Evolutionary conservation across 768 basidiomycete genomes (phyloP).

Genomic region (Porphyrellus cyaneotinctus): DNA sequence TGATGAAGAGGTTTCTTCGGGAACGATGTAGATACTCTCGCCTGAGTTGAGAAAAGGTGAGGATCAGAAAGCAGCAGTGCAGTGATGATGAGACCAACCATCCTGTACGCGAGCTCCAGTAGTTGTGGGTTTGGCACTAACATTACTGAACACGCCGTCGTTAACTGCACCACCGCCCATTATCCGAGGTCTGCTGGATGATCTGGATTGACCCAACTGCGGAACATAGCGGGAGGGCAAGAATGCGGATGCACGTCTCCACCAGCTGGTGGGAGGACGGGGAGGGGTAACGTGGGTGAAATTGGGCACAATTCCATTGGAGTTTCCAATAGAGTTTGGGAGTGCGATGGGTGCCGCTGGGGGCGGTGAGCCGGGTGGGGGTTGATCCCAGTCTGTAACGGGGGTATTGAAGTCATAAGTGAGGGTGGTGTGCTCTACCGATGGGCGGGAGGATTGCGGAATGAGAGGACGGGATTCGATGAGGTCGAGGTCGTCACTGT

Average conservation of each 20-base stretch:
- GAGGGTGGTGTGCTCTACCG: slow-evolving; percentile 28
- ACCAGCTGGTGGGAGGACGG: slow-evolving; percentile 38
- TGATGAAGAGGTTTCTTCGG: slow-evolving; percentile 79
- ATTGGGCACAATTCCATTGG: slow-evolving; percentile 64
- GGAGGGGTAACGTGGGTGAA: slow-evolving; percentile 33
- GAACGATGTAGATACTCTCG: slow-evolving; percentile 69
- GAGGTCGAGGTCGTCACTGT: slow-evolving; percentile 33
- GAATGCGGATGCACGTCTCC: slow-evolving; percentile 53
- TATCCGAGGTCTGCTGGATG: slow-evolving; percentile 29
- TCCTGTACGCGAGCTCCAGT: slow-evolving; percentile 55
- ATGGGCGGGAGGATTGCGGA: slow-evolving; percentile 33
- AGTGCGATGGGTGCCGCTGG: slow-evolving; percentile 57
- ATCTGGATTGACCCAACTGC: slow-evolving; percentile 40
- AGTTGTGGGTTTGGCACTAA: slow-evolving; percentile 77
- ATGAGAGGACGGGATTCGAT: slow-evolving; percentile 51
- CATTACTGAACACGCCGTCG: slow-evolving; percentile 93
- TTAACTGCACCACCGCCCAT: slow-evolving; percentile 69
- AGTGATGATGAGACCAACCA: slow-evolving; percentile 32
- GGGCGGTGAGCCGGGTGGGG: slow-evolving; percentile 83
- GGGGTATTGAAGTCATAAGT: slow-evolving; percentile 77
- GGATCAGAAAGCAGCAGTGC: neutral
- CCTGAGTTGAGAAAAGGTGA: slow-evolving; percentile 37
- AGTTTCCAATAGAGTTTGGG: slow-evolving; percentile 70
- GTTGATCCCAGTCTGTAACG: slow-evolving; percentile 63
- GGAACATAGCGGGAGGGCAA: slow-evolving; percentile 50